A percentile compares a stretch with the other conserved stretches of the same genome.
Evolutionary conservation across 345 rosid genomes (phyloP).

Genomic region (Brassica cretica): DNA sequence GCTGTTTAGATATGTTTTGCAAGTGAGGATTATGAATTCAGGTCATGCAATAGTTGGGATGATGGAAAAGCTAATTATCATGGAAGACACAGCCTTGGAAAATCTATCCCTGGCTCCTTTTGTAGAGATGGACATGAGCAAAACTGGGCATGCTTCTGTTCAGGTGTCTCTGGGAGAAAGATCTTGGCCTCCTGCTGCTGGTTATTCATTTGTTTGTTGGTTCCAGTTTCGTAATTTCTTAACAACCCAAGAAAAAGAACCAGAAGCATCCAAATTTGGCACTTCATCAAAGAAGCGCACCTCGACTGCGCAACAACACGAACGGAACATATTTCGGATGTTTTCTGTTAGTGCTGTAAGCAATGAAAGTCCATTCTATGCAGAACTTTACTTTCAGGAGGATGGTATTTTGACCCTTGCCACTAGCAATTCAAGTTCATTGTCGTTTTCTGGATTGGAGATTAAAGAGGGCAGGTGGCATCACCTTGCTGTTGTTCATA

Average conservation of each 20-base stretch:
- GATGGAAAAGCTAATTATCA: constrained; percentile 87
- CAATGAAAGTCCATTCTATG: constrained; percentile 70
- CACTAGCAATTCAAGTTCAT: constrained; percentile 81
- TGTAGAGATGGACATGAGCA: constrained; percentile 95
- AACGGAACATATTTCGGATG: constrained; percentile 63
- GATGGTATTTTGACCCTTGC: constrained; percentile 93
- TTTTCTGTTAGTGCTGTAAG: constrained; percentile 90
- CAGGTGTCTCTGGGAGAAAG: constrained; percentile 98
- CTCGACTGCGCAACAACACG: constrained; percentile 56
- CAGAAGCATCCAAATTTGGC: constrained; percentile 59
- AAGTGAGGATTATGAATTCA: constrained; percentile 74
- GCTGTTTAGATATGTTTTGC: constrained; percentile 80
- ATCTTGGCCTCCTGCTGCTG: constrained; percentile 99
- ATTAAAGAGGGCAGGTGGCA: constrained; percentile 96
- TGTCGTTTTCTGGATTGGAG: constrained; percentile 94
- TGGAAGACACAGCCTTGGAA: constrained; percentile 80
- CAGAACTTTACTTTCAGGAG: constrained; percentile 93
- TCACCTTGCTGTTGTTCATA: constrained; percentile 99
- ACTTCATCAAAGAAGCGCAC: constrained; percentile 50
- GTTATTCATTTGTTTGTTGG: constrained; percentile 98
- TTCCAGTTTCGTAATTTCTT: constrained; percentile 82
- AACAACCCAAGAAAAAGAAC: constrained; percentile 64
- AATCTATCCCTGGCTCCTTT: constrained; percentile 89
- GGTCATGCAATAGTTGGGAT: constrained; percentile 79
- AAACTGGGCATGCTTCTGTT: constrained; percentile 90